phyloP scores from a whole-genome alignment of 768 basidiomycete genomes.

The Termitomyces sp. region DNA sequence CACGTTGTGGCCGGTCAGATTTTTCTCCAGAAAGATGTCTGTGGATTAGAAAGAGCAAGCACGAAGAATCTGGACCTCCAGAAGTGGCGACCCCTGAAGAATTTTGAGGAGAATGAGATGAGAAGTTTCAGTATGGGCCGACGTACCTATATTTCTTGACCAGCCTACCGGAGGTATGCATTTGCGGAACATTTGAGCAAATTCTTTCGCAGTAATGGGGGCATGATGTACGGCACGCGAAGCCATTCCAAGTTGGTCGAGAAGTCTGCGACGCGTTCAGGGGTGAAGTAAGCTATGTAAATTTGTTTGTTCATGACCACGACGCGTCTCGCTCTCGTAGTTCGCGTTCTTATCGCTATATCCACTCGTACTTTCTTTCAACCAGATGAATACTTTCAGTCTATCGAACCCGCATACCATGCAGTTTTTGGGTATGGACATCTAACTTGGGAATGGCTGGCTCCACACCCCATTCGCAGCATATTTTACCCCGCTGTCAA shows the following conservation, averaged over 20 bases:
- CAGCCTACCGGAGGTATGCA: constrained; percentile 48
- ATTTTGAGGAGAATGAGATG: not conserved
- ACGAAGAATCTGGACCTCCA: constrained; percentile 80
- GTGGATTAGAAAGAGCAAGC: constrained; percentile 64
- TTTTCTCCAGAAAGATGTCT: constrained; percentile 28
- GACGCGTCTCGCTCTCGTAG: constrained; percentile 30
- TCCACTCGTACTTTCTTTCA: constrained; percentile 86
- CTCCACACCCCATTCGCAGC: constrained; percentile 65
- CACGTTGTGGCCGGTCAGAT: constrained; percentile 13
- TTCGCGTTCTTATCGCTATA: constrained; percentile 60
- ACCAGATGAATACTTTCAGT: constrained; percentile 96
- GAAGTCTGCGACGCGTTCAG: not conserved
- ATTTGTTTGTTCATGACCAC: constrained; percentile 11
- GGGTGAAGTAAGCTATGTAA: no score
- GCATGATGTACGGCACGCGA: constrained; percentile 4
- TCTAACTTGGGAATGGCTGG: constrained; percentile 95
- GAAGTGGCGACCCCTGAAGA: constrained; percentile 67
- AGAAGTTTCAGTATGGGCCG: not conserved
- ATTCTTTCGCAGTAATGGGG: constrained; percentile 46
- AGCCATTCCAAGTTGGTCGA: constrained; percentile 4
- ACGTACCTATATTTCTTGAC: constrained; percentile 39
- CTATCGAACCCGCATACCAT: constrained; percentile 87
- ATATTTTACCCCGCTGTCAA: constrained; percentile 80
- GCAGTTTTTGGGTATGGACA: constrained; percentile 89
- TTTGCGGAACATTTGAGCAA: constrained; percentile 36